Evolutionary conservation across 2,329 filamentous ascomycete genomes (phyloP).

Genomic region (Elsinoe perseae): DNA sequence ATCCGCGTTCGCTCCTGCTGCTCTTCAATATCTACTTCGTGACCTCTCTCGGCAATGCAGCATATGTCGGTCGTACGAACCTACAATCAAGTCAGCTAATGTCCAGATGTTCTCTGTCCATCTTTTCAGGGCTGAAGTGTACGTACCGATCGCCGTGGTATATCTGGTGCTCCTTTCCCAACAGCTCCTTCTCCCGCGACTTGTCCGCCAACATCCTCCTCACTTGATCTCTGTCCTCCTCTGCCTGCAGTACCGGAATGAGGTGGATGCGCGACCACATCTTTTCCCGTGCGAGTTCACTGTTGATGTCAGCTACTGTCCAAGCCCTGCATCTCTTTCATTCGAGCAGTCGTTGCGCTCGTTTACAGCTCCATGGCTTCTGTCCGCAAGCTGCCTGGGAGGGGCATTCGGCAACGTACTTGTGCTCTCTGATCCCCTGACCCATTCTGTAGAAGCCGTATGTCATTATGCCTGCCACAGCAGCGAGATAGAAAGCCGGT

Average conservation of each 20-base stretch:
- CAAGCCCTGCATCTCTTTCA: not conserved
- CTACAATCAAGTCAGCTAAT: slow-evolving; percentile 40
- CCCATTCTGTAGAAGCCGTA: slow-evolving; percentile 87
- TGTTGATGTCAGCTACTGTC: slow-evolving; percentile 34
- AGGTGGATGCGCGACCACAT: slow-evolving; percentile 97
- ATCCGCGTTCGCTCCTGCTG: not conserved
- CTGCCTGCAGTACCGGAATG: slow-evolving; percentile 86
- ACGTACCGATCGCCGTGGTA: slow-evolving; percentile 84
- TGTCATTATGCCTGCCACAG: slow-evolving; percentile 68
- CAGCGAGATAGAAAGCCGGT: slow-evolving; percentile 68
- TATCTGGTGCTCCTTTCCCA: slow-evolving; percentile 74
- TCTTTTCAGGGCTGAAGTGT: not conserved
- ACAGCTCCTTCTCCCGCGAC: slow-evolving; percentile 79
- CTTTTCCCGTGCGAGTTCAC: slow-evolving; percentile 92
- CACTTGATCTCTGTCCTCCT: slow-evolving; percentile 93
- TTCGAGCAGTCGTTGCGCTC: no score
- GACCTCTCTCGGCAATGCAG: slow-evolving; percentile 56
- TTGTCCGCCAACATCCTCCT: slow-evolving; percentile 78
- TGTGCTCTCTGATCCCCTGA: slow-evolving; percentile 78
- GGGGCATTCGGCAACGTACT: slow-evolving; percentile 51
- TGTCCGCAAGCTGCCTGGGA: no score
- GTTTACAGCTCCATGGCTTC: no score
- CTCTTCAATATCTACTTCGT: slow-evolving; percentile 42
- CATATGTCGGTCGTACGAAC: slow-evolving; percentile 75
- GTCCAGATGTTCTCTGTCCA: no score